phyloP scores from a whole-genome alignment of 139 green algal species.

The Eudorina sp. region DNA sequence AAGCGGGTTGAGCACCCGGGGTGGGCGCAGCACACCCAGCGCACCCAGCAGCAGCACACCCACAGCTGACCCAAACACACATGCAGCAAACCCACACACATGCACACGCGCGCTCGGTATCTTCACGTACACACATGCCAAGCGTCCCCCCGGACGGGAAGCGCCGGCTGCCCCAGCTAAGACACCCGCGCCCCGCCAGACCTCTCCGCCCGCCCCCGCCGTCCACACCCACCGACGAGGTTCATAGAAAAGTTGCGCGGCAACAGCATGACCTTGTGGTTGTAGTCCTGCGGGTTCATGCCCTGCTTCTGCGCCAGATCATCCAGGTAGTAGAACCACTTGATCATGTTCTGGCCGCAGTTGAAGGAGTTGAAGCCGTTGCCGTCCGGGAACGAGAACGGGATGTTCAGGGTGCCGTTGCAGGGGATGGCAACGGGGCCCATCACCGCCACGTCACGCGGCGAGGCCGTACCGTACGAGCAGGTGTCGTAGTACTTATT shows the following conservation, averaged over 20 bases:
- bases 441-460: not conserved
- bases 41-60: too few species aligned
- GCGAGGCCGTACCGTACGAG: not conserved
- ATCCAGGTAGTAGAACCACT: conserved; percentile 2
- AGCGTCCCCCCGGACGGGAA: too few species aligned
- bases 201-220: too few species aligned
- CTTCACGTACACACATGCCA: too few species aligned
- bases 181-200: too few species aligned
- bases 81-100: too few species aligned
- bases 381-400: not conserved
- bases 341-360: not conserved
- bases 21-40: too few species aligned
- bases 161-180: too few species aligned
- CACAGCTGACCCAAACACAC: too few species aligned
- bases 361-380: not conserved
- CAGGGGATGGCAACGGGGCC: not conserved
- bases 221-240: too few species aligned
- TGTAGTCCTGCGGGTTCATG: not conserved
- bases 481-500: not conserved
- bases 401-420: not conserved
- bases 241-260: not conserved
- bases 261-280: not conserved
- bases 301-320: not conserved
- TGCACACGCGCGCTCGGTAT: too few species aligned
- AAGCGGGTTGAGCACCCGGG: too few species aligned